Evolutionary conservation across 2,329 filamentous ascomycete species (phyloP), one percentile per base, ranked within the genome.

Genomic region (Microsporum audouinii): DNA sequence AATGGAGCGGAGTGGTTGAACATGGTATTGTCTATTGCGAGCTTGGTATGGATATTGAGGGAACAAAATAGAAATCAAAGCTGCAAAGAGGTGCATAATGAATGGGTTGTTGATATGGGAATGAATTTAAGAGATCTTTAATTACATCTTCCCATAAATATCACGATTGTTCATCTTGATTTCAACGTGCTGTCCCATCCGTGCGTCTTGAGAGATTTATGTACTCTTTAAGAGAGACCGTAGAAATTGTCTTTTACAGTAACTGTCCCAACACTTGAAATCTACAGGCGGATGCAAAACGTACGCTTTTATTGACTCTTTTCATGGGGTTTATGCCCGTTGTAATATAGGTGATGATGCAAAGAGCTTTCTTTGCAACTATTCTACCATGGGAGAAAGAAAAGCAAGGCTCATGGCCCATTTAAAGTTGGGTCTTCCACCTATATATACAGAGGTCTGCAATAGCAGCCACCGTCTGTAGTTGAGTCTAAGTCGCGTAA

Each of bases 41-140:
- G 31, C 51, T 36, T 55, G 43, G 23, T 47, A 12, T 12, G 43
- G n/a, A 17, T 55, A 36, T 38, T 36, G 17, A 34, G 51, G 51
- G 31, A 38, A 55, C 31, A 7, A 55, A 23, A 55, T 55, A 55
- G 51, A 55, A 55, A 55, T 55, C 51, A 55, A 17, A 55, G 51
- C 31, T 55, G 33, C 31, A 55, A 38, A n/a, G 33, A 31, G 51
- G 51, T 34, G 51, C 5, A 33, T 55, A 31, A 55, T 36, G 51
- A 55, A 55, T 55, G 51, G 17, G 14, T 55, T 34, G n/a, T 55
- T 55, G 33, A n/a, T 36, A 55, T 55, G 51, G 51, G 51, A 55
- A 36, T 31, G 45, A 51, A 29, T 51, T 29, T 51, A 51, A 51
- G 27, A 31, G 14, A 31, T 51, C 14, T 14, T 31, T 51, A 29